These are phyloP conservation scores for Mycena citricolor DNA, from an alignment of 1,284 basidiomycete genomes.

Conservation along the genomic window DNA sequence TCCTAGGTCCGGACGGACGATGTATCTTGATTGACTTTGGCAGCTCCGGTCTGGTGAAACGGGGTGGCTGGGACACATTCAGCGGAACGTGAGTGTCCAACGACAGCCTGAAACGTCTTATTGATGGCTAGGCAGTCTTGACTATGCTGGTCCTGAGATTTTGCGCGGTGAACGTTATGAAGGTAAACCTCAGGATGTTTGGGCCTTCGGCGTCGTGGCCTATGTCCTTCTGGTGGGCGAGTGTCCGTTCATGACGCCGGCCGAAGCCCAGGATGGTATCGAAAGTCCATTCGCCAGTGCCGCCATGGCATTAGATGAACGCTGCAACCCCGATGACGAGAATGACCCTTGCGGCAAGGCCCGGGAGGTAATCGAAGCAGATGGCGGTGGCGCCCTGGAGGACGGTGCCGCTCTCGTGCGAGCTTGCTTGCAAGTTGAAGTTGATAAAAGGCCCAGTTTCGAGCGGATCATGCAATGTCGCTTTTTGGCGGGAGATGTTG, in stretches of 20 bases:
- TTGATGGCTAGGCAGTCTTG: conserved; percentile 55
- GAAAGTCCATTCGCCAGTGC: conserved; percentile 72
- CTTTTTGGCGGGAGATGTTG: conserved; percentile 72
- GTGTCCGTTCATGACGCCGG: conserved; percentile 88
- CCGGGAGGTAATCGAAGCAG: conserved; percentile 66
- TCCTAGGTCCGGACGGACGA: conserved; percentile 68
- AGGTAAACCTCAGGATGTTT: conserved; percentile 97
- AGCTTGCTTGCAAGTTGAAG: conserved; percentile 76
- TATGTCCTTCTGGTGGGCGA: conserved; percentile 96
- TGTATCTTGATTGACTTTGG: conserved; percentile 98
- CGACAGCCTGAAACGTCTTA: conserved; percentile 5
- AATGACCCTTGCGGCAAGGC: too few relatives aligned
- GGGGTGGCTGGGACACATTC: conserved; percentile 91
- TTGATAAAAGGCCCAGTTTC: conserved; percentile 75
- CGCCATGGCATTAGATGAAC: conserved; percentile 72
- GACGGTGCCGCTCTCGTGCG: conserved; percentile 81
- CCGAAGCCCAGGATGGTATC: conserved; percentile 80
- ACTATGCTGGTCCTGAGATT: conserved; percentile 97
- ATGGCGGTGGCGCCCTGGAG: conserved; percentile 78
- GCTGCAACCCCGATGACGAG: conserved; percentile 69
- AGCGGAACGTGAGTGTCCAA: conserved; percentile 75
- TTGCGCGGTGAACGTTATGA: conserved; percentile 91
- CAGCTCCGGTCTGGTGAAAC: conserved; percentile 85
- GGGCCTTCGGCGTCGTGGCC: conserved; percentile 97
- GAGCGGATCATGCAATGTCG: conserved; percentile 74